Conservation (phyloP, 768 basidiomycete genomes). For the Termitomyces sp. region DNA sequence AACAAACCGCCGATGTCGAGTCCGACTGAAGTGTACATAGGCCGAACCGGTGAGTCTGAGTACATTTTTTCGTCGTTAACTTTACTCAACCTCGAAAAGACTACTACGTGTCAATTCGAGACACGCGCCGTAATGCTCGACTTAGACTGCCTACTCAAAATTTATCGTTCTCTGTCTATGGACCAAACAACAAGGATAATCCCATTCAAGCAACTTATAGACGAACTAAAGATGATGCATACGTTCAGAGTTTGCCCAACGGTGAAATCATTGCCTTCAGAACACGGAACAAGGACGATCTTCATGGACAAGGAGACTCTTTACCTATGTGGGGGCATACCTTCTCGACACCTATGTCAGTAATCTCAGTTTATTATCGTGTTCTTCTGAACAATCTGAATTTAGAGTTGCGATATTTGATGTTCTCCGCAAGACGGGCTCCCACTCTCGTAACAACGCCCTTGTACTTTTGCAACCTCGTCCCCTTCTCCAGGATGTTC, state of each 20-base stretch:
- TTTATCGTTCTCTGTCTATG: slow-evolving; percentile 87
- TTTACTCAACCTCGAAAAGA: slow-evolving; percentile 41
- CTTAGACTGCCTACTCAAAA: slow-evolving; percentile 57
- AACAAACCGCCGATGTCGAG: slow-evolving; percentile 28
- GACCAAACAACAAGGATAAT: slow-evolving; percentile 85
- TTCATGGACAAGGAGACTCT: slow-evolving; percentile 20
- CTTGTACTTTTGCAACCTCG: slow-evolving; percentile 87
- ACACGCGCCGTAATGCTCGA: slow-evolving; percentile 34
- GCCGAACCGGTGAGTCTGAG: slow-evolving; percentile 38
- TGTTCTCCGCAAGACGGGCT: slow-evolving; percentile 41
- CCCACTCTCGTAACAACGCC: slow-evolving; percentile 32
- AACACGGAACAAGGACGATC: slow-evolving; percentile 22
- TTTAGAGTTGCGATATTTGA: slow-evolving; percentile 80
- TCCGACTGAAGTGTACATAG: slow-evolving; percentile 44
- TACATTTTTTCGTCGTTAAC: neutral
- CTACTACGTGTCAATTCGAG: slow-evolving; percentile 75
- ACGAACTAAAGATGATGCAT: slow-evolving; percentile 70
- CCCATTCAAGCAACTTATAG: slow-evolving; percentile 67
- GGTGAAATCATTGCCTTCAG: slow-evolving; percentile 78
- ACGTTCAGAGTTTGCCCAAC: slow-evolving; percentile 75
- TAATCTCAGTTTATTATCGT: neutral
- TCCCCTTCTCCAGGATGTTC: slow-evolving; percentile 65
- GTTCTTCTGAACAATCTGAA: neutral
- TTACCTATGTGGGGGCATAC: slow-evolving; percentile 51
- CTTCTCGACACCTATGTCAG: slow-evolving; percentile 68